Percentiles rank a stretch among this genome's conserved stretches.
phyloP scores from a whole-genome alignment of 495 filamentous ascomycete species.

The Talaromyces adpressus region DNA sequence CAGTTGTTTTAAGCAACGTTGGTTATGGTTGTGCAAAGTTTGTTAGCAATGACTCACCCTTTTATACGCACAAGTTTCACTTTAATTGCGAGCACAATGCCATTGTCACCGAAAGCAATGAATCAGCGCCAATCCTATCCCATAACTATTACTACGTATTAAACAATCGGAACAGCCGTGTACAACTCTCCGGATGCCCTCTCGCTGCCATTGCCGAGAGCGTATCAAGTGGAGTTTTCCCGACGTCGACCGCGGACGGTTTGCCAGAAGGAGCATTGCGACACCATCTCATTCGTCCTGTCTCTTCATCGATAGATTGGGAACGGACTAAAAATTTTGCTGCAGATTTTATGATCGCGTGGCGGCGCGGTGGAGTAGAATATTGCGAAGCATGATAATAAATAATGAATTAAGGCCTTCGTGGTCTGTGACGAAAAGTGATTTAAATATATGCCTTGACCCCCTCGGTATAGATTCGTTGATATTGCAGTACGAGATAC shows the following conservation, averaged over 20 bases:
- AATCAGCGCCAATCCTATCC: not conserved
- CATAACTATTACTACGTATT: no score
- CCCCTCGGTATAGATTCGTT: not conserved
- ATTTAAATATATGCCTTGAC: not conserved
- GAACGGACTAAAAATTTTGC: not conserved
- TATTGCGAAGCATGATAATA: not conserved
- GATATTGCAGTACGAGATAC: not conserved
- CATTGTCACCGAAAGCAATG: not conserved
- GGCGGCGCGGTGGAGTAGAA: not conserved
- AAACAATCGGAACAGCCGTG: not conserved
- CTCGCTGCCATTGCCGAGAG: not conserved
- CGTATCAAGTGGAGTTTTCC: not conserved
- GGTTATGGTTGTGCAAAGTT: not conserved
- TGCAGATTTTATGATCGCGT: not conserved
- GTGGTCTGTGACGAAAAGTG: not conserved
- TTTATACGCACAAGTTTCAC: not conserved
- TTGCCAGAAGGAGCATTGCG: not conserved
- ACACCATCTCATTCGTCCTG: not conserved
- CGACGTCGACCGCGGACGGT: not conserved
- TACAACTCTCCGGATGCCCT: not conserved
- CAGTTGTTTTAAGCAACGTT: not conserved
- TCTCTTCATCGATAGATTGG: not conserved
- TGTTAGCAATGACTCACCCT: not conserved
- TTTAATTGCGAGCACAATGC: not conserved
- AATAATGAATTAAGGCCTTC: not conserved